Conservation (phyloP, 495 filamentous ascomycete genomes). For the Thermothielavioides terrestris region DNA sequence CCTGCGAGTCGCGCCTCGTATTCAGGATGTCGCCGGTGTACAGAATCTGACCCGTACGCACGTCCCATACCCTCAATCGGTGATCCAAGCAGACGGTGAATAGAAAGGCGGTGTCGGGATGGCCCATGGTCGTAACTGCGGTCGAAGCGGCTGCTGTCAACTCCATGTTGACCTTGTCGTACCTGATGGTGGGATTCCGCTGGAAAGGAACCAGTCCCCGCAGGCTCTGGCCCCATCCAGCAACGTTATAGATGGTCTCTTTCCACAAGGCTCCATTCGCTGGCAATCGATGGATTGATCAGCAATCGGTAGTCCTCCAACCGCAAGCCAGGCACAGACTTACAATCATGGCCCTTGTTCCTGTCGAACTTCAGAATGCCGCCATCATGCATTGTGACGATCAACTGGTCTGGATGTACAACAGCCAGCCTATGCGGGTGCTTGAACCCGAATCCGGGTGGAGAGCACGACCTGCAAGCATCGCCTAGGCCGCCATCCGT, state of each 20-base stretch:
- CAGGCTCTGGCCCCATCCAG: slow-evolving; percentile 65
- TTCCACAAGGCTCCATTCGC: slow-evolving; percentile 53
- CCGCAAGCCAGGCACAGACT: slow-evolving; percentile 9
- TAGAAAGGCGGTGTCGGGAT: slow-evolving; percentile 46
- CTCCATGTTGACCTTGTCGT: slow-evolving; percentile 59
- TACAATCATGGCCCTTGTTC: slow-evolving; percentile 58
- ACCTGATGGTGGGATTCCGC: slow-evolving; percentile 53
- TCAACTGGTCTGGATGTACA: slow-evolving; percentile 58
- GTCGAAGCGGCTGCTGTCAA: slow-evolving; percentile 55
- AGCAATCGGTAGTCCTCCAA: not conserved
- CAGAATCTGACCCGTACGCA: slow-evolving; percentile 60
- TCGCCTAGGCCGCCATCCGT: slow-evolving; percentile 63
- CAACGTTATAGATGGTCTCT: slow-evolving; percentile 70
- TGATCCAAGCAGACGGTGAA: slow-evolving; percentile 86
- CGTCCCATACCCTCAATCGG: slow-evolving; percentile 77
- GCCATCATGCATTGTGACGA: slow-evolving; percentile 77
- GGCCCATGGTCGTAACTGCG: slow-evolving; percentile 36
- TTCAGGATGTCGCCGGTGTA: slow-evolving; percentile 64
- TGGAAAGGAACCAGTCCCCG: slow-evolving; percentile 64
- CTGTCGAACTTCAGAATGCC: slow-evolving; percentile 65
- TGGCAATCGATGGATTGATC: slow-evolving; percentile 1
- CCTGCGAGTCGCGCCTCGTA: slow-evolving; percentile 40
- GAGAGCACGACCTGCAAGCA: slow-evolving; percentile 65
- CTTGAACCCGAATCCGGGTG: slow-evolving; percentile 66
- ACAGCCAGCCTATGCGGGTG: slow-evolving; percentile 74